phyloP scores from a whole-genome alignment of 2,329 filamentous ascomycete species.

The Fusarium ambrosium region DNA sequence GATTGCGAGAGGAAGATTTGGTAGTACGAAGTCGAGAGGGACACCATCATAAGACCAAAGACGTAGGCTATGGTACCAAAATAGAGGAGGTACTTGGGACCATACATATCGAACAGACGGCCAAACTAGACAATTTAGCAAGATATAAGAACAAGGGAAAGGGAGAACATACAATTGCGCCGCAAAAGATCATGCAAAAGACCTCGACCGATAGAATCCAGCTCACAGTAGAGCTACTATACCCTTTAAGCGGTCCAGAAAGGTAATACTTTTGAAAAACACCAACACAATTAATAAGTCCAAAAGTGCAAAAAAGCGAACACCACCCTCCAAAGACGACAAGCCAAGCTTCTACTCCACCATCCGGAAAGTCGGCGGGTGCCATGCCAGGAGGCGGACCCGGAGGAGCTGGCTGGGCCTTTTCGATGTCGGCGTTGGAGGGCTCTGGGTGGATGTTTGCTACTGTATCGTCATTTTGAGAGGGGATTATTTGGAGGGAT shows the following conservation, averaged over 20 bases:
- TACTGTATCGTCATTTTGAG: constrained; percentile 28
- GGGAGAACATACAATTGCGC: constrained; percentile 57
- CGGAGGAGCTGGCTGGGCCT: constrained; percentile 1
- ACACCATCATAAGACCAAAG: constrained; percentile 76
- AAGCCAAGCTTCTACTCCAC: constrained; percentile 69
- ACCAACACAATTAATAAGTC: constrained; percentile 61
- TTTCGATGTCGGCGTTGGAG: constrained; percentile 48
- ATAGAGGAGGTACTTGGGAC: constrained; percentile 69
- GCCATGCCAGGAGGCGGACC: constrained; percentile 52
- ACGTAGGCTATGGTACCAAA: constrained; percentile 69
- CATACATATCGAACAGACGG: constrained; percentile 74
- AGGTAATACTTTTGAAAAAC: constrained; percentile 73
- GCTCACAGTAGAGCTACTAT: constrained; percentile 65
- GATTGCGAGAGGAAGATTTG: constrained; percentile 60
- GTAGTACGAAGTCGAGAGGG: constrained; percentile 61
- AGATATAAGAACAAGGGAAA: background rate
- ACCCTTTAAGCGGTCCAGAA: constrained; percentile 59
- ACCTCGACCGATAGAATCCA: constrained; percentile 72
- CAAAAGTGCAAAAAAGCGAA: constrained; percentile 60
- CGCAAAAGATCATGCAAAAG: constrained; percentile 64
- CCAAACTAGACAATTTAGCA: constrained; percentile 58
- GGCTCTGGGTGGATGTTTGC: constrained; percentile 46
- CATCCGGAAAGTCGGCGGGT: constrained; percentile 70
- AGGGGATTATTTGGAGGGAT: constrained; percentile 13
- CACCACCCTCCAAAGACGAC: constrained; percentile 64